phyloP scores from a whole-genome alignment of 352 stramenopile genomes.

The Globisporangium splendens region DNA sequence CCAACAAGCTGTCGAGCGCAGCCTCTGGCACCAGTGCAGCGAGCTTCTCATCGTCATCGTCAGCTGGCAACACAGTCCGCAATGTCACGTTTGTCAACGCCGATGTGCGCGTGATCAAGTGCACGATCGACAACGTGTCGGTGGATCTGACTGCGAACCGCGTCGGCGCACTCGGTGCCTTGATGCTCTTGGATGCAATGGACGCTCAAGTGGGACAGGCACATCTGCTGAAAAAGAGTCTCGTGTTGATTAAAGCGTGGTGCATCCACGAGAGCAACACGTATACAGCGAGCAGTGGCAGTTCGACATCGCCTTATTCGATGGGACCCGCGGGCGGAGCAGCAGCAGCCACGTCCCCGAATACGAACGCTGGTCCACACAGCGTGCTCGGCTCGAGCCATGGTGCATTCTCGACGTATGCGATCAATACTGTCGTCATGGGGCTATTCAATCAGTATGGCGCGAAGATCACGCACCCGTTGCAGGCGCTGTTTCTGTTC shows the following conservation, averaged over 20 bases:
- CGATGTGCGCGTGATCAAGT: slow-evolving; percentile 87
- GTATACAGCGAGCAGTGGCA: slow-evolving; percentile 30
- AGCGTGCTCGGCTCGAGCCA: slow-evolving; percentile 81
- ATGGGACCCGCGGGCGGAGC: slow-evolving; percentile 7
- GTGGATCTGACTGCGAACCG: slow-evolving; percentile 89
- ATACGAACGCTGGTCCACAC: background rate
- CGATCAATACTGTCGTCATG: slow-evolving; percentile 89
- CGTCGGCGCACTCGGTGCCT: slow-evolving; percentile 68
- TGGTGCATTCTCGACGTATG: slow-evolving; percentile 79
- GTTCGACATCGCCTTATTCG: no score
- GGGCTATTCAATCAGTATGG: slow-evolving; percentile 86
- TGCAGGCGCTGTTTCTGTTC: slow-evolving; percentile 85
- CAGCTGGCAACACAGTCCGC: slow-evolving; percentile 48
- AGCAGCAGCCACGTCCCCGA: slow-evolving; percentile 1
- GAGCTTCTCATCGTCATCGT: background rate
- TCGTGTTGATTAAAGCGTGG: slow-evolving; percentile 90
- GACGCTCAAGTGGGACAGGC: slow-evolving; percentile 66
- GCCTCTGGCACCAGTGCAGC: background rate
- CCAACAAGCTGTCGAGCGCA: slow-evolving; percentile 3
- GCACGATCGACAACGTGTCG: slow-evolving; percentile 87
- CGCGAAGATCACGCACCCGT: slow-evolving; percentile 57
- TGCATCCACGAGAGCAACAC: slow-evolving; percentile 80
- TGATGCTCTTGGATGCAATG: slow-evolving; percentile 85
- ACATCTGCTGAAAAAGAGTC: slow-evolving; percentile 85
- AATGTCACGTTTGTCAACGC: slow-evolving; percentile 91